A percentile compares a stretch with the other conserved stretches of the same genome.
Conservation (phyloP, 805 yeast genomes). For the Schwanniomyces vanrijiae region DNA sequence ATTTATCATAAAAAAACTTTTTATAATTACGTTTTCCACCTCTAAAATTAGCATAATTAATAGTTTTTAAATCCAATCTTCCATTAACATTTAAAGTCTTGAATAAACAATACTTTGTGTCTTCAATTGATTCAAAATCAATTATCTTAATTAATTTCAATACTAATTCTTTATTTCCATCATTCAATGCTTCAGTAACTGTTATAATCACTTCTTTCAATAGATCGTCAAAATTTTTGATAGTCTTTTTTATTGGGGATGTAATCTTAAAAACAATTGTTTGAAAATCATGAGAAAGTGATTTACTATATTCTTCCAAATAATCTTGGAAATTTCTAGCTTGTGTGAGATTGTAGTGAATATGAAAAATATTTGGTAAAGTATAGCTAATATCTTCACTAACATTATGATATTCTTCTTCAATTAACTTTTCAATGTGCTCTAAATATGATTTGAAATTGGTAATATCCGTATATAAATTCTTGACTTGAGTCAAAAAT, state of each 20-base stretch:
- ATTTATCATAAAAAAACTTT: constrained; percentile 55
- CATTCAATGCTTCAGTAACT: constrained; percentile 70
- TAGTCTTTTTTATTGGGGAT: constrained; percentile 45
- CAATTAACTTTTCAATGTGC: constrained; percentile 54
- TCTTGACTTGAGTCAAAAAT: constrained; percentile 67
- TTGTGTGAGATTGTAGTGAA: constrained; percentile 69
- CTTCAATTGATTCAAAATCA: constrained; percentile 80
- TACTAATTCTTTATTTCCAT: constrained; percentile 65
- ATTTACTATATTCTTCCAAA: constrained; percentile 52
- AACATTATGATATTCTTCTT: constrained; percentile 36
- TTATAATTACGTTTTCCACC: constrained; percentile 57
- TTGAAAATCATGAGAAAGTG: constrained; percentile 60
- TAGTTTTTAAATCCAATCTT: constrained; percentile 12
- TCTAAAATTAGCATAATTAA: constrained; percentile 30
- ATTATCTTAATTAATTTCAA: constrained; percentile 74
- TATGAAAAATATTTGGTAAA: constrained; percentile 56
- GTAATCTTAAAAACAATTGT: constrained; percentile 62
- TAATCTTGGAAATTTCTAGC: constrained; percentile 81
- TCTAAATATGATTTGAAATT: constrained; percentile 52
- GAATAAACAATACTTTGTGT: constrained; percentile 48
- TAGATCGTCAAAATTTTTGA: constrained; percentile 62
- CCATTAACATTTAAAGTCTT: constrained; percentile 25
- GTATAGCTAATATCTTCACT: constrained; percentile 34
- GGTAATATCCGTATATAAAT: constrained; percentile 61
- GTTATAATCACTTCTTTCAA: constrained; percentile 65